Percentiles rank a stretch among this genome's conserved stretches.
These are phyloP conservation scores for Xerocomus spinulosus DNA, from an alignment of 768 basidiomycete species.

Conservation along the genomic window DNA sequence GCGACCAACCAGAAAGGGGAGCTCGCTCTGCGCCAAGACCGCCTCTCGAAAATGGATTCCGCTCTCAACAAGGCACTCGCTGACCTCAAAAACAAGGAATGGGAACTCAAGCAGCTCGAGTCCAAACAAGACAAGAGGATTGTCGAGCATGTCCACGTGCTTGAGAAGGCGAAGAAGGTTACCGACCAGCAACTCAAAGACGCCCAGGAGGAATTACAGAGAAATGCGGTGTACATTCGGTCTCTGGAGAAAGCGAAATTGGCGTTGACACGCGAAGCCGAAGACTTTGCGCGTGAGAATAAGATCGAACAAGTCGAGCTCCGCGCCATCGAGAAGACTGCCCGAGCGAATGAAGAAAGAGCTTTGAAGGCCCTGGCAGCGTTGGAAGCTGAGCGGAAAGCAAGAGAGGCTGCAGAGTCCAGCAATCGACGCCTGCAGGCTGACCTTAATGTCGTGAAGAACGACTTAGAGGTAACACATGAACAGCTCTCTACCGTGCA, in stretches of 20 bases:
- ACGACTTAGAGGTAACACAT: constrained; percentile 52
- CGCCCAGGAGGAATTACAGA: constrained; percentile 72
- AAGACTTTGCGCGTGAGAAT: constrained; percentile 73
- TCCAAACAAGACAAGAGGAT: constrained; percentile 96
- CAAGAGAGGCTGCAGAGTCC: constrained; percentile 62
- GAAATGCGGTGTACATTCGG: constrained; percentile 69
- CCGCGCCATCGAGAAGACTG: constrained; percentile 64
- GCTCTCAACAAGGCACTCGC: constrained; percentile 78
- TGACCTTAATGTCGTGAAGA: constrained; percentile 52
- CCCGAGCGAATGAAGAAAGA: constrained; percentile 57
- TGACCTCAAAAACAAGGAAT: constrained; percentile 77
- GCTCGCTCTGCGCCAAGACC: constrained; percentile 60
- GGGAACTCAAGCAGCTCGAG: constrained; percentile 81
- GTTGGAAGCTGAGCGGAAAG: constrained; percentile 62
- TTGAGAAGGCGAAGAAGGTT: constrained; percentile 92
- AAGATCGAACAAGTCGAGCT: constrained; percentile 65
- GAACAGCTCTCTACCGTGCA: constrained; percentile 51
- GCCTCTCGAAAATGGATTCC: constrained; percentile 65
- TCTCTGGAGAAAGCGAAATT: constrained; percentile 82
- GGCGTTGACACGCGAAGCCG: constrained; percentile 71
- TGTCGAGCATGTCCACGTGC: constrained; percentile 94
- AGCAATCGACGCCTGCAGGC: constrained; percentile 55
- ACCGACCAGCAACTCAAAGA: constrained; percentile 88
- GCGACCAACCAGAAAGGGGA: constrained; percentile 64
- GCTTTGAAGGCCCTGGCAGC: constrained; percentile 51